These are phyloP conservation scores for Pholiota microspora DNA, from an alignment of 768 basidiomycete genomes.

Conservation along the genomic window DNA sequence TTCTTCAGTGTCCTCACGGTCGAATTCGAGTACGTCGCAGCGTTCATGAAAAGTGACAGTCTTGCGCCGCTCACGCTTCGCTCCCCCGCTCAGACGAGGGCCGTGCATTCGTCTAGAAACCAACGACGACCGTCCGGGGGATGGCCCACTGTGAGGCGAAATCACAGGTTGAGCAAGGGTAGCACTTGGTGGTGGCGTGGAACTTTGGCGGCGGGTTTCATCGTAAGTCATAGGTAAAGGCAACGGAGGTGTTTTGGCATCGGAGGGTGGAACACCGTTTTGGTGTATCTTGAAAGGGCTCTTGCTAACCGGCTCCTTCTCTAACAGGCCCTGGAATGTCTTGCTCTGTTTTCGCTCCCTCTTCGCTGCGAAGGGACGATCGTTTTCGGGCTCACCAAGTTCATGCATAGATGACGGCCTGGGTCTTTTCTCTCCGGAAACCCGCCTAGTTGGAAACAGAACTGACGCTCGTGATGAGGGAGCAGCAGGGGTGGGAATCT, in stretches of 20 bases:
- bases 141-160: constrained; percentile 28
- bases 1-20: constrained; percentile 44
- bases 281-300: constrained; percentile 64
- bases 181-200: constrained; percentile 21
- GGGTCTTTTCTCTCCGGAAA: constrained; percentile 78
- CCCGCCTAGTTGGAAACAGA: constrained; percentile 43
- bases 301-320: constrained; percentile 78
- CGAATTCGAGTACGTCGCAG: constrained; percentile 82
- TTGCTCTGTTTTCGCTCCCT: constrained; percentile 74
- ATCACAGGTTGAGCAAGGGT: constrained; percentile 18
- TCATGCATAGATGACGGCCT: constrained; percentile 71
- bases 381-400: constrained; percentile 66
- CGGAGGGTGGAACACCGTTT: constrained; percentile 19
- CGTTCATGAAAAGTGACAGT: constrained; percentile 79
- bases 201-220: background rate
- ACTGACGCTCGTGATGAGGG: constrained; percentile 32
- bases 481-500: constrained; percentile 52
- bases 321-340: constrained; percentile 67
- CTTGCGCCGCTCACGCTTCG: constrained; percentile 59
- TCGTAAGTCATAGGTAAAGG: constrained; percentile 16
- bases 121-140: constrained; percentile 64
- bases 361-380: constrained; percentile 68
- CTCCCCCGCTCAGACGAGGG: constrained; percentile 57
- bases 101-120: constrained; percentile 75
- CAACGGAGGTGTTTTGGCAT: constrained; percentile 27